These are phyloP conservation scores for Citrullus mucosospermus DNA, from an alignment of 306 rosid species.

Conservation along the genomic window DNA sequence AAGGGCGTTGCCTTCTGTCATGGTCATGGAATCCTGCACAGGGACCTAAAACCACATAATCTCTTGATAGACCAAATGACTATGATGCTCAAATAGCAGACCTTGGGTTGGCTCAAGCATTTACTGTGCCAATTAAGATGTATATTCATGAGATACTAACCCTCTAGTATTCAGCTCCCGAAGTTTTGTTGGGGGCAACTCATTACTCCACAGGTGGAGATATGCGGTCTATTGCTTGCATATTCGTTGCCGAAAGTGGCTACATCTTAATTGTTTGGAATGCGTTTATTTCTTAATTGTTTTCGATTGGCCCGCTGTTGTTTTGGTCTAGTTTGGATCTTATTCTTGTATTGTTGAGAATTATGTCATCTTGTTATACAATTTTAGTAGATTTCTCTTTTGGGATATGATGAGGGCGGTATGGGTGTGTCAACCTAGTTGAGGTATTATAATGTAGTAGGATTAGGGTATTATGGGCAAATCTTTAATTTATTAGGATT, in stretches of 20 bases:
- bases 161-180: slow-evolving; percentile 94
- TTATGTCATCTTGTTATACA: no score
- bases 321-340: no score
- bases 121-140: slow-evolving; percentile 79
- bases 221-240: slow-evolving; percentile 92
- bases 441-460: no score
- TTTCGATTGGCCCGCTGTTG: no score
- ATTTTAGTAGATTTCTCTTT: no score
- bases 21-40: slow-evolving; percentile 89
- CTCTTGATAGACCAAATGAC: slow-evolving; percentile 85
- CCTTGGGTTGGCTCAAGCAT: slow-evolving; percentile 89
- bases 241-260: slow-evolving; percentile 25
- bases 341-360: no score
- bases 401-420: no score
- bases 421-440: no score
- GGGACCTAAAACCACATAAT: slow-evolving; percentile 96
- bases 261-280: no score
- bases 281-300: no score
- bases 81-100: slow-evolving; percentile 84
- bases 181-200: slow-evolving; percentile 89
- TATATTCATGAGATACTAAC: slow-evolving; percentile 93
- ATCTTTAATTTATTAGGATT: no score
- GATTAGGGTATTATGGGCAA: no score
- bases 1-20: slow-evolving; percentile 97
- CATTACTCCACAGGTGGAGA: slow-evolving; percentile 94